A percentile compares a stretch with the other conserved stretches of the same genome.
These are phyloP conservation scores for Shiraia sp. DNA, from an alignment of 2,329 filamentous ascomycete species.

Conservation along the genomic window DNA sequence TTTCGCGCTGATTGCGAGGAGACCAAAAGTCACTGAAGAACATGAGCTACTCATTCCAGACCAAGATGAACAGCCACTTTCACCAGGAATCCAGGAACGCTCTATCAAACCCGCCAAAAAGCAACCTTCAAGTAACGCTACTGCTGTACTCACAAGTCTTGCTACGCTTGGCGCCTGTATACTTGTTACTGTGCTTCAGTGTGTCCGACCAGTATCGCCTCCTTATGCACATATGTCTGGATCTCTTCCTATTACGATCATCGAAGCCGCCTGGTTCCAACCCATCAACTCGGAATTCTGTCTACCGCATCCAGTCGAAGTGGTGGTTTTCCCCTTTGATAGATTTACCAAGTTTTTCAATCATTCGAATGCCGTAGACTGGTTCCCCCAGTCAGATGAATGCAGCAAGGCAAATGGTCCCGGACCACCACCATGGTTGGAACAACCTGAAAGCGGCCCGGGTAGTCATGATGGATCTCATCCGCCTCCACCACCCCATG, in stretches of 20 bases:
- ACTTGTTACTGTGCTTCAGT: slow-evolving; percentile 9
- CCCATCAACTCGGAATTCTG: slow-evolving; percentile 23
- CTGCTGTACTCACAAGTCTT: slow-evolving; percentile 10
- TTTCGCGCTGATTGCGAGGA: slow-evolving; percentile 7
- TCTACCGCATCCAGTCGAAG: slow-evolving; percentile 17
- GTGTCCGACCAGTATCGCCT: slow-evolving; percentile 14
- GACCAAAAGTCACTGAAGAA: slow-evolving; percentile 4
- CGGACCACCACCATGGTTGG: slow-evolving; percentile 13
- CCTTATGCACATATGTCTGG: slow-evolving; percentile 23
- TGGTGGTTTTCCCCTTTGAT: slow-evolving; percentile 15
- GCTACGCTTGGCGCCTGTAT: slow-evolving; percentile 9
- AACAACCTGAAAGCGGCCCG: slow-evolving; percentile 6
- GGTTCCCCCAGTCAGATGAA: slow-evolving; percentile 9
- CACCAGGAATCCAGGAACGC: slow-evolving; percentile 1
- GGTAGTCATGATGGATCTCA: background rate
- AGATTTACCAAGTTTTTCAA: slow-evolving; percentile 14
- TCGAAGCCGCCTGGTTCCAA: slow-evolving; percentile 16
- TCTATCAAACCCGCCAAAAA: background rate
- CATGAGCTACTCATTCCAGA: slow-evolving; percentile 12
- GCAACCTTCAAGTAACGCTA: background rate
- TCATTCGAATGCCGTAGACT: slow-evolving; percentile 10
- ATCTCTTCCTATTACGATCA: slow-evolving; percentile 18
- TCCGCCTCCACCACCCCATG: background rate
- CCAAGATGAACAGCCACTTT: slow-evolving; percentile 8
- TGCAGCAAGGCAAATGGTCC: slow-evolving; percentile 14